Conservation (phyloP, 2,329 filamentous ascomycete species). For the Xylariaceae sp. region DNA sequence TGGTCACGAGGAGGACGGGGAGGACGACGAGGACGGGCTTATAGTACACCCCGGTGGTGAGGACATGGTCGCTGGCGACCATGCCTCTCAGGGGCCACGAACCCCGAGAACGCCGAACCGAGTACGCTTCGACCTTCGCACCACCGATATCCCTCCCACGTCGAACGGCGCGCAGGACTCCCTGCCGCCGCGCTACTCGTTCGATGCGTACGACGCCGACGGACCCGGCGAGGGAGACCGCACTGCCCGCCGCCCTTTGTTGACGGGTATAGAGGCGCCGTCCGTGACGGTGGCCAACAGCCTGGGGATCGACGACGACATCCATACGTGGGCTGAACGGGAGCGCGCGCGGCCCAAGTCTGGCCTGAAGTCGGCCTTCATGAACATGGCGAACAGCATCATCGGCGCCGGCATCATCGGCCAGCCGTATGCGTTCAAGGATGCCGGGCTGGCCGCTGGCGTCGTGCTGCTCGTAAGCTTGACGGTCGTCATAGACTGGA, state of each 20-base stretch:
- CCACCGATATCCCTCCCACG: slow-evolving; percentile 29
- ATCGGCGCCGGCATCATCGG: slow-evolving; percentile 74
- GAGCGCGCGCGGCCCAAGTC: slow-evolving; percentile 70
- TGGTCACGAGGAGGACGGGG: slow-evolving; percentile 23
- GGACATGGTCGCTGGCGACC: slow-evolving; percentile 8
- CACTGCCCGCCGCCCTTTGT: slow-evolving; percentile 54
- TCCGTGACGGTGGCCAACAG: slow-evolving; percentile 60
- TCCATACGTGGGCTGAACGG: slow-evolving; percentile 45
- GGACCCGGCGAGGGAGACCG: slow-evolving; percentile 28
- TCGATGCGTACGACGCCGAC: slow-evolving; percentile 30
- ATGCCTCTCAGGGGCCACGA: slow-evolving; percentile 14
- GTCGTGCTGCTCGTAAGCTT: slow-evolving; percentile 70
- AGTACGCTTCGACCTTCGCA: slow-evolving; percentile 54
- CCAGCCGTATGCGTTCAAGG: slow-evolving; percentile 92
- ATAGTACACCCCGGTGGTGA: slow-evolving; percentile 23
- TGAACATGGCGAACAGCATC: slow-evolving; percentile 99
- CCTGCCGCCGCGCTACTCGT: slow-evolving; percentile 21
- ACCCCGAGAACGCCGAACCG: slow-evolving; percentile 58
- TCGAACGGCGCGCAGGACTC: slow-evolving; percentile 19
- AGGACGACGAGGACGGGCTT: slow-evolving; percentile 18
- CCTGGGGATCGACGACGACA: slow-evolving; percentile 38
- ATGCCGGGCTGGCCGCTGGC: slow-evolving; percentile 81
- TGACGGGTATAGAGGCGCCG: slow-evolving; percentile 69
- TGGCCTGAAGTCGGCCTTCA: slow-evolving; percentile 80
- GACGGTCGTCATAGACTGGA: slow-evolving; percentile 91